Evolutionary conservation across 305 asterid genomes (phyloP).

Genomic region (Withania somnifera): DNA sequence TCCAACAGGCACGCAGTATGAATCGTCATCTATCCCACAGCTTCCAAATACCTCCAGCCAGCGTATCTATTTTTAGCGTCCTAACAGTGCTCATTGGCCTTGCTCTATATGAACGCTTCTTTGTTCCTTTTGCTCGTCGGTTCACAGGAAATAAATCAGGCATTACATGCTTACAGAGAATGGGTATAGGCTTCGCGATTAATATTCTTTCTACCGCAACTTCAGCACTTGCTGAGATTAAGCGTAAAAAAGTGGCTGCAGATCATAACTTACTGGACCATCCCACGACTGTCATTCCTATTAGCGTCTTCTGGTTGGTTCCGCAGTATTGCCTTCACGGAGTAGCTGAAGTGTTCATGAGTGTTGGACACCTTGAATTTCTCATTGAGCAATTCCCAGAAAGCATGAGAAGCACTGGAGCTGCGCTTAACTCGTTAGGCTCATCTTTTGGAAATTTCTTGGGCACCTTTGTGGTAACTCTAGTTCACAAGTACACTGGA

Average conservation of each 20-base stretch:
- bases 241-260: conserved; percentile 39
- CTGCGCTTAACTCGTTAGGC: conserved; percentile 51
- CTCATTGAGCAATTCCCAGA: conserved; percentile 68
- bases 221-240: conserved; percentile 53
- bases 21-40: conserved; percentile 44
- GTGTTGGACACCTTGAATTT: conserved; percentile 59
- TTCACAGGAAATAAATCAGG: conserved; percentile 41
- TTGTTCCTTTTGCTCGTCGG: conserved; percentile 46
- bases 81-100: conserved; percentile 38
- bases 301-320: conserved; percentile 54
- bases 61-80: conserved; percentile 54
- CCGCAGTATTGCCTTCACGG: conserved; percentile 67
- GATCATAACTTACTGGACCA: conserved; percentile 38
- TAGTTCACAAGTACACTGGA: conserved; percentile 47
- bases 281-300: conserved; percentile 44
- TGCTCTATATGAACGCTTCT: conserved; percentile 48
- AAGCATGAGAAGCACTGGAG: conserved; percentile 72
- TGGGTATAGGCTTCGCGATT: conserved; percentile 55
- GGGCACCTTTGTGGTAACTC: conserved; percentile 41
- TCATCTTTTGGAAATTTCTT: conserved; percentile 45
- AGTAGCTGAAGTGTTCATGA: conserved; percentile 45
- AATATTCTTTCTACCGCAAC: conserved; percentile 37
- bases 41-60: conserved; percentile 62
- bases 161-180: conserved; percentile 54
- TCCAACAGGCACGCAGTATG: conserved; percentile 61